Conservation (phyloP, 2,329 filamentous ascomycete species). For the Gaeumannomyces tritici region DNA sequence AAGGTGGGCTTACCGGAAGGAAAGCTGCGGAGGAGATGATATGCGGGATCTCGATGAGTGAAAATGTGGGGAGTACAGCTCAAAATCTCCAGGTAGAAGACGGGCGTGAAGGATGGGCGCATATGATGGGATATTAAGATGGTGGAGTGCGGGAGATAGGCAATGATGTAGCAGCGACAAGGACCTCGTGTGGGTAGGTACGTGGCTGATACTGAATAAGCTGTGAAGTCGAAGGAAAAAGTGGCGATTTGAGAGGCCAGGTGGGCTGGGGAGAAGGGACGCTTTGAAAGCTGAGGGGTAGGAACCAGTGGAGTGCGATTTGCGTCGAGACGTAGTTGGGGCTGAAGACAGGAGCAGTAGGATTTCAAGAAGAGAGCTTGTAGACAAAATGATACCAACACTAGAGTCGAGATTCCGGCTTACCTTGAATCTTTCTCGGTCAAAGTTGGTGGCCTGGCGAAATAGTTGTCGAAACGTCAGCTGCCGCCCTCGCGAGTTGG, state of each 20-base stretch:
- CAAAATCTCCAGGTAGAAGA: neutral
- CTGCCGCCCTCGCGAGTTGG: neutral
- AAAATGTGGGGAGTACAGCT: neutral
- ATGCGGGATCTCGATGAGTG: neutral
- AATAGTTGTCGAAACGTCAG: neutral
- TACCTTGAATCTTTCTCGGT: neutral
- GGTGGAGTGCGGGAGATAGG: neutral
- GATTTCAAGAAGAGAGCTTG: neutral
- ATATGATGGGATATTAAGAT: neutral
- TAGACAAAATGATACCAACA: neutral
- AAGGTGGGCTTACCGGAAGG: neutral
- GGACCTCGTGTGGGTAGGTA: no score
- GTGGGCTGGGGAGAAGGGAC: no score
- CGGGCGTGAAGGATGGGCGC: no score
- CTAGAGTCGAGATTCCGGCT: neutral
- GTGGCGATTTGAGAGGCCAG: no score
- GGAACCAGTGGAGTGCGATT: no score
- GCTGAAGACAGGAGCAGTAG: neutral
- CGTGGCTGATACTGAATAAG: no score
- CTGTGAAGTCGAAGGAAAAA: no score
- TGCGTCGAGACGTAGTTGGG: neutral
- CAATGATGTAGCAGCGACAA: no score
- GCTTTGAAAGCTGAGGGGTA: no score
- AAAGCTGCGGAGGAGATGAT: neutral
- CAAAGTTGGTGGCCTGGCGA: neutral